phyloP scores from a whole-genome alignment of 495 filamentous ascomycete species.

The Pyrenula aspistea region DNA sequence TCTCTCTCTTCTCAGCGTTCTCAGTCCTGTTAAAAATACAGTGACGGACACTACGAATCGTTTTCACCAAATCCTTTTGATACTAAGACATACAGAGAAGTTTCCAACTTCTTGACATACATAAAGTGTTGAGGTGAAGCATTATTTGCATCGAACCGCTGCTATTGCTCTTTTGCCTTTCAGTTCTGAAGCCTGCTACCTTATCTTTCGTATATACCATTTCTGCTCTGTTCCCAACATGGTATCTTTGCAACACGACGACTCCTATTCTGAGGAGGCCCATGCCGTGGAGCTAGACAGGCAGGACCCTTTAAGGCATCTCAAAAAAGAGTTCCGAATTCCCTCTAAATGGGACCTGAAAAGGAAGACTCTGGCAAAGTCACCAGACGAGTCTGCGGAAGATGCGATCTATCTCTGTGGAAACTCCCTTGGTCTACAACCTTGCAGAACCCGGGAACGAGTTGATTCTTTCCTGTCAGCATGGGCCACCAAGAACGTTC shows the following conservation, averaged over 20 bases:
- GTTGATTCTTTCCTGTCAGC: constrained; percentile 68
- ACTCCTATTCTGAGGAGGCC: constrained; percentile 14
- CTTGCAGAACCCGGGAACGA: constrained; percentile 54
- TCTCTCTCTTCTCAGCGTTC: too few species aligned
- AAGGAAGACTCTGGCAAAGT: constrained; percentile 45
- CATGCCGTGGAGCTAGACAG: constrained; percentile 57
- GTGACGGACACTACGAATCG: too few species aligned
- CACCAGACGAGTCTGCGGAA: constrained; percentile 26
- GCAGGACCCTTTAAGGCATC: constrained; percentile 52
- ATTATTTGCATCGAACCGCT: too few species aligned
- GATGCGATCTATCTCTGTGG: constrained; percentile 80
- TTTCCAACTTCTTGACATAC: too few species aligned
- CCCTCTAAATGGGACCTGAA: constrained; percentile 69
- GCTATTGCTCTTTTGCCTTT: too few species aligned
- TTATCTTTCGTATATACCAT: too few species aligned
- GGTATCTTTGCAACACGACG: constrained; percentile 13
- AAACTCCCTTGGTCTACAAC: constrained; percentile 92
- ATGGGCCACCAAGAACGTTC: constrained; percentile 90
- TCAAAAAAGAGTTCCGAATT: constrained; percentile 72
- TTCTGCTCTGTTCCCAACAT: constrained; percentile 14
- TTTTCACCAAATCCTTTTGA: too few species aligned
- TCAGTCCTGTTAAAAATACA: too few species aligned
- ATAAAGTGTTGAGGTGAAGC: too few species aligned
- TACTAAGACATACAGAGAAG: too few species aligned
- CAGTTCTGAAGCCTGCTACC: too few species aligned